phyloP scores from a whole-genome alignment of 139 green algal species.

The Chlamydomonas incerta region DNA sequence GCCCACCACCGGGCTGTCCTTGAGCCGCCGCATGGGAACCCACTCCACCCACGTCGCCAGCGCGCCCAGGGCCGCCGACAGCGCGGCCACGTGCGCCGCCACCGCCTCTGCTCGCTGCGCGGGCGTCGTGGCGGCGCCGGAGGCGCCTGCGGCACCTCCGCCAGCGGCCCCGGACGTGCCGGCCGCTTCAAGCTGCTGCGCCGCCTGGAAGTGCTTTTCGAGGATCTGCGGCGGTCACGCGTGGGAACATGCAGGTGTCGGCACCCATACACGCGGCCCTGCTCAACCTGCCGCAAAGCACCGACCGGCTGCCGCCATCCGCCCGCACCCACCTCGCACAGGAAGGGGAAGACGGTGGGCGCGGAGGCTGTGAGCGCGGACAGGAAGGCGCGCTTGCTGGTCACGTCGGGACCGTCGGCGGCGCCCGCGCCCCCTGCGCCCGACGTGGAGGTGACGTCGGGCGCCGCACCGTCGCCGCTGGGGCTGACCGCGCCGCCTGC shows the following conservation, averaged over 20 bases:
- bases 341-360: conserved; percentile 70
- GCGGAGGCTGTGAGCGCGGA: conserved; percentile 64
- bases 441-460: too few species aligned
- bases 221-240: conserved; percentile 53
- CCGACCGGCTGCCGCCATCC: too few species aligned
- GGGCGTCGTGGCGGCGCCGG: neutral
- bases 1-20: conserved; percentile 63
- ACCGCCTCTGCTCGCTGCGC: neutral
- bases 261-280: too few species aligned
- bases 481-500: conserved; percentile 8
- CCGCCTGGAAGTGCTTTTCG: conserved; percentile 59
- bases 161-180: neutral
- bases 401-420: conserved; percentile 25
- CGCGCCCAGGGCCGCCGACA: conserved; percentile 66
- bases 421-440: neutral
- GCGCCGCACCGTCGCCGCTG: neutral
- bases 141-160: neutral
- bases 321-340: conserved; percentile 70
- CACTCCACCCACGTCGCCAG: conserved; percentile 76
- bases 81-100: conserved; percentile 21
- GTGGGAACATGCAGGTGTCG: too few species aligned
- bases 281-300: too few species aligned
- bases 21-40: conserved; percentile 72
- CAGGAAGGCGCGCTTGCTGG: conserved; percentile 74
- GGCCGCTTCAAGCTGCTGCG: conserved; percentile 21